Conservation (phyloP, 768 basidiomycete species). For the Baorangia bicolor region DNA sequence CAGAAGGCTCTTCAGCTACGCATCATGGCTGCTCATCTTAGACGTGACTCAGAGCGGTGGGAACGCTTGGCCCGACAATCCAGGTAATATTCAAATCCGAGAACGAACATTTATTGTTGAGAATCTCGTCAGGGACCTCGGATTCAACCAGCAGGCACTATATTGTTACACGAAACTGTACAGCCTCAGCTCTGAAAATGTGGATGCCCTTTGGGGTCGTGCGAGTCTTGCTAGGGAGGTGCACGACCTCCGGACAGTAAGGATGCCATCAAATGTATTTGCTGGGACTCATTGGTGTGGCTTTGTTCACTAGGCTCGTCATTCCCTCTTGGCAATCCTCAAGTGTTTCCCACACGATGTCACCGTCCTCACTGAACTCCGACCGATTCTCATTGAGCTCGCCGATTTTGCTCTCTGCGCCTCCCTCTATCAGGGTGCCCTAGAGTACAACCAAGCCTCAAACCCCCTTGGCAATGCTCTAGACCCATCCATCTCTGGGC, state of each 20-base stretch:
- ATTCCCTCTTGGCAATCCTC: background rate
- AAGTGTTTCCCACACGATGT: constrained; percentile 54
- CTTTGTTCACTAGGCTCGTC: background rate
- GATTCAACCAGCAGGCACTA: background rate
- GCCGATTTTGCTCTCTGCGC: background rate
- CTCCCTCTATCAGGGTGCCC: background rate
- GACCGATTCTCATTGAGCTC: constrained; percentile 29
- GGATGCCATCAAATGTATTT: background rate
- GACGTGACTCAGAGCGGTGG: constrained; percentile 83
- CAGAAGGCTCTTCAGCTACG: constrained; percentile 13
- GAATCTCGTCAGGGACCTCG: constrained; percentile 28
- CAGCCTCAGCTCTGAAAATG: background rate
- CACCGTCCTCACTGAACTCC: constrained; percentile 72
- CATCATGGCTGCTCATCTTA: constrained; percentile 60
- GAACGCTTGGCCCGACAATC: constrained; percentile 73
- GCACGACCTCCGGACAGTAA: background rate
- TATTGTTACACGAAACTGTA: background rate
- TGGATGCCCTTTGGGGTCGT: background rate
- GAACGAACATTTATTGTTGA: constrained; percentile 62
- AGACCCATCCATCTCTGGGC: constrained; percentile 10
- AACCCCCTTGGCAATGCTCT: background rate
- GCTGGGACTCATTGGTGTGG: background rate
- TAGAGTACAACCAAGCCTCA: background rate
- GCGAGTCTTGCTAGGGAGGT: background rate
- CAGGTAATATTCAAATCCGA: constrained; percentile 45